Evolutionary conservation across 2,329 filamentous ascomycete species (phyloP).

Genomic region (Sporothrix schenckii): DNA sequence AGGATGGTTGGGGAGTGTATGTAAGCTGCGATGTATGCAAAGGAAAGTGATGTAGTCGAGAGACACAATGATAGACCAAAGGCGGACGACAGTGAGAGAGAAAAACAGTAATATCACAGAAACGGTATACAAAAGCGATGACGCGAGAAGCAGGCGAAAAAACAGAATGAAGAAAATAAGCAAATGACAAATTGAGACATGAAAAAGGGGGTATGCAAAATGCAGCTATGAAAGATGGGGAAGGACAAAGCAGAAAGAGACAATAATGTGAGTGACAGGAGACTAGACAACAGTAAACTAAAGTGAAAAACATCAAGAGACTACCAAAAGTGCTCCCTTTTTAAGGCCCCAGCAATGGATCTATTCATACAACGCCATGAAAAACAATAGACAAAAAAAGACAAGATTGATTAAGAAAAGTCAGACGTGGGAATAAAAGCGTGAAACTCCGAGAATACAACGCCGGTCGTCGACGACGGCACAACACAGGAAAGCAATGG

Average conservation of each 20-base stretch:
- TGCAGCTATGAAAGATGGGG: not conserved
- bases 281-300: not conserved
- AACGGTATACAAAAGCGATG: conserved; percentile 39
- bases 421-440: not conserved
- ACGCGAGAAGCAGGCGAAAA: conserved; percentile 39
- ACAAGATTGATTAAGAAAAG: not conserved
- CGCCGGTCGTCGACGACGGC: not conserved
- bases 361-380: conserved; percentile 30
- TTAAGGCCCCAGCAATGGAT: conserved; percentile 6
- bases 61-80: not conserved
- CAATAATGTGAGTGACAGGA: not conserved
- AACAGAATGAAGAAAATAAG: conserved; percentile 40
- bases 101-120: conserved; percentile 24
- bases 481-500: not conserved
- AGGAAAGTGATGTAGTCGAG: not conserved
- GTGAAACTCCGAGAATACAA: no score
- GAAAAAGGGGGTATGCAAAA: conserved; percentile 23
- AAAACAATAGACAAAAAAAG: conserved; percentile 11
- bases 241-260: conserved; percentile 13
- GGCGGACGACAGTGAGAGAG: not conserved
- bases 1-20: not conserved
- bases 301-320: conserved; percentile 22
- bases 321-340: conserved; percentile 11
- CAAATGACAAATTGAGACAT: conserved; percentile 40
- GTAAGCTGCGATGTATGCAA: not conserved